These are phyloP conservation scores for Apiospora pterosperma DNA, from an alignment of 2,329 filamentous ascomycete species.

Conservation along the genomic window DNA sequence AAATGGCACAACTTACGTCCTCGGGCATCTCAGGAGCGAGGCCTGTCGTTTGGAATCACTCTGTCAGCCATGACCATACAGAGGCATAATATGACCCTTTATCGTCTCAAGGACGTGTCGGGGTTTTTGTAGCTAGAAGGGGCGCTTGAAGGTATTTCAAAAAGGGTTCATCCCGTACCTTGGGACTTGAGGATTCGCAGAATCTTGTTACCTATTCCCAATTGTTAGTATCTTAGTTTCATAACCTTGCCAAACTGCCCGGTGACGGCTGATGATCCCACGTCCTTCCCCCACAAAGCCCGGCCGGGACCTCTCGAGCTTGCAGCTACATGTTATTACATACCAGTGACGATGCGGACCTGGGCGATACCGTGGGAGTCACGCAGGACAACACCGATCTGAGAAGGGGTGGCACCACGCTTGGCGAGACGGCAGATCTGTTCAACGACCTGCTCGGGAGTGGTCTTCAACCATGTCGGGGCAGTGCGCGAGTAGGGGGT, in stretches of 20 bases:
- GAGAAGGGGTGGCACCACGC: constrained; percentile 97
- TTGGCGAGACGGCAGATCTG: constrained; percentile 99
- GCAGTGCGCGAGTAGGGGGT: constrained; percentile 94
- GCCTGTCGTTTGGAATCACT: constrained; percentile 77
- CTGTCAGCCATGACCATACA: constrained; percentile 91
- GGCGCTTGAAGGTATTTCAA: neutral
- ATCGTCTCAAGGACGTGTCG: constrained; percentile 8
- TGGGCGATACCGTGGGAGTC: constrained; percentile 98
- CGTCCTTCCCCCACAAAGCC: neutral
- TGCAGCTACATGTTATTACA: constrained; percentile 27
- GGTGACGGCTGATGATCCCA: neutral
- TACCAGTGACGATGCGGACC: constrained; percentile 96
- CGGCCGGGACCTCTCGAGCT: neutral
- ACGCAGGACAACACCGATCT: constrained; percentile 98
- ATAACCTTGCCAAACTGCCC: constrained; percentile 2
- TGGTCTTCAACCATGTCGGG: constrained; percentile 98
- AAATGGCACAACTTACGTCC: too few relatives aligned
- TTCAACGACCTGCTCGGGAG: constrained; percentile 95
- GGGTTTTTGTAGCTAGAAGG: constrained; percentile 3
- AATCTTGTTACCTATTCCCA: constrained; percentile 89
- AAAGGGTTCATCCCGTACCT: constrained; percentile 67
- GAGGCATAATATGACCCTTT: constrained; percentile 55
- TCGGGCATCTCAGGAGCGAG: constrained; percentile 98
- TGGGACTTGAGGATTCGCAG: constrained; percentile 96
- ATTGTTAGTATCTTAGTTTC: constrained; percentile 34